phyloP scores from a whole-genome alignment of 208 protist genomes.

The Leishmania lainsoni region DNA sequence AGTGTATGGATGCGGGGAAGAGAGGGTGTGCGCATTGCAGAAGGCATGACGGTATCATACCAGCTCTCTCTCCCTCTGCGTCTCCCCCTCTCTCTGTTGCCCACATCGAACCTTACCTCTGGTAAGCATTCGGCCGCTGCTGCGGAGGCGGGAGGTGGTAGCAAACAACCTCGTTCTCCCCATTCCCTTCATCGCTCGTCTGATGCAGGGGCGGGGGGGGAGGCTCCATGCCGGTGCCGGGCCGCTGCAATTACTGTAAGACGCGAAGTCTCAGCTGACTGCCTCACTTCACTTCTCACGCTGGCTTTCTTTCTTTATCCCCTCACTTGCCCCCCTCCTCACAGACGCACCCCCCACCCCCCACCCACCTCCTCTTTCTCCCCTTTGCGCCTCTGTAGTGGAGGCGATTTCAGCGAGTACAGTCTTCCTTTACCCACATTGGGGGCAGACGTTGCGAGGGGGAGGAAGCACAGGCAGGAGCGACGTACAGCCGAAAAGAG shows the following conservation, averaged over 20 bases:
- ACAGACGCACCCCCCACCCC: background rate
- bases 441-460: background rate
- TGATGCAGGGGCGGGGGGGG: background rate
- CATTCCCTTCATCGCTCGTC: background rate
- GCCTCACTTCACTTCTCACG: conserved; percentile 4
- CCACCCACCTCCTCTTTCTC: background rate
- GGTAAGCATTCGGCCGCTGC: background rate
- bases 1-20: background rate
- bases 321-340: background rate
- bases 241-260: background rate
- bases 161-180: background rate
- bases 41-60: background rate
- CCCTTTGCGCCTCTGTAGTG: background rate
- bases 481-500: background rate
- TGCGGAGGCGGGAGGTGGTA: background rate
- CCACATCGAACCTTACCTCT: conserved; percentile 5
- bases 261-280: background rate
- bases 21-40: background rate
- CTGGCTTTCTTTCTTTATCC: background rate
- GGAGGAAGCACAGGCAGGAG: background rate
- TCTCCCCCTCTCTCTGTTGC: conserved; percentile 25
- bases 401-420: background rate
- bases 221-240: background rate
- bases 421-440: background rate
- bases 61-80: background rate